Evolutionary conservation across 1,139 yeast species (phyloP), one percentile per base, ranked within the genome.

Genomic region (Hyphopichia pseudoburtonii): DNA sequence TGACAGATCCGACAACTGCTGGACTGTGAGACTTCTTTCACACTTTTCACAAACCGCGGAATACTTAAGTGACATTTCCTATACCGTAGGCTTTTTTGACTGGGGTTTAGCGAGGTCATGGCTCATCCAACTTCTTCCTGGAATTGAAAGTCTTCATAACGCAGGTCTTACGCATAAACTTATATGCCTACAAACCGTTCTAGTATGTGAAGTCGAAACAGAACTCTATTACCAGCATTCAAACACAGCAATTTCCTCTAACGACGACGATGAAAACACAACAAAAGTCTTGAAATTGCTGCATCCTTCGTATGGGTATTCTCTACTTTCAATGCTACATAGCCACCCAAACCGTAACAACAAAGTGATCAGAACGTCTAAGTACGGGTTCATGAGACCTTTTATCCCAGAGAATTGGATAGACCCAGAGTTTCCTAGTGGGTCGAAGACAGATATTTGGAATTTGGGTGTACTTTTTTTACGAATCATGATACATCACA

Each of bases 361-460:
- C 14, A 4, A 8, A 36, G n/a, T 35, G 31, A 14, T 32, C 37
- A 3, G 26, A 25, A 39, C 31, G 38, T 24, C 36, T 15, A 44
- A 40, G 17, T 23, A 24, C 17, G 31, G 22, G 3, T 53, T 50
- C 17, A 35, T 50, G 18, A 37, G 44, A 4, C 36, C 41, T 4
- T 54, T 52, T 22, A 51, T 56, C 8, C 70, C 74, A 1, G 42
- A 43, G 5, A 47, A 47, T 0, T 89, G 96, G 97, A 62, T 62
- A 9, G 92, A 96, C 0, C 96, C 97, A 0, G 97, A 89, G 54
- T 51, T 84, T 12, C 28, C 32, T 5, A 17, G 24, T 26, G 36
- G 83, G 40, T 69, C 87, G 31, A 87, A 88, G 54, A 82, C 96
- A 0, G 98, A 94, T 62, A 83, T 94, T 5, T 92, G 97, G 96